Conservation (phyloP, 2,329 filamentous ascomycete genomes). For the Dactylellina parvicollis region DNA sequence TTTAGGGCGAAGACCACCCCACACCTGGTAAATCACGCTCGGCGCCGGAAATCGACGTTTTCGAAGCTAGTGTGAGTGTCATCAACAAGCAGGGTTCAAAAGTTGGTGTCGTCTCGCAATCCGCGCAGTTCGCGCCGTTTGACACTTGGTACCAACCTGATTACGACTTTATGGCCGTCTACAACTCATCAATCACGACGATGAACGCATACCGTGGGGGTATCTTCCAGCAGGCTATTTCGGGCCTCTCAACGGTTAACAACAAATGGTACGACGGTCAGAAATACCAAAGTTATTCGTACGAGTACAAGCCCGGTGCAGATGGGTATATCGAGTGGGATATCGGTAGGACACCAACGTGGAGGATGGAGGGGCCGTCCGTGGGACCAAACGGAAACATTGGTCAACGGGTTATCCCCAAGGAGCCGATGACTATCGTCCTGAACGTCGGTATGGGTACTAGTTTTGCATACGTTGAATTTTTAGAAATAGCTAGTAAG, state of each 20-base stretch:
- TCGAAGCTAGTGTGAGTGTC: conserved; percentile 71
- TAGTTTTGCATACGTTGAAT: conserved; percentile 65
- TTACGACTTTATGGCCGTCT: conserved; percentile 68
- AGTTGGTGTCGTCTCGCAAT: conserved; percentile 61
- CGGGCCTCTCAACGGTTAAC: conserved; percentile 67
- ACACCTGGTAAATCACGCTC: conserved; percentile 72
- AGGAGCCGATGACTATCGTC: conserved; percentile 68
- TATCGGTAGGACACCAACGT: conserved; percentile 66
- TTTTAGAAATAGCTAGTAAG: conserved; percentile 54
- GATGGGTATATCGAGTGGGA: conserved; percentile 66
- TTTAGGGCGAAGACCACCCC: conserved; percentile 70
- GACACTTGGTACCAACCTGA: conserved; percentile 73
- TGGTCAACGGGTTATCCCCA: conserved; percentile 63
- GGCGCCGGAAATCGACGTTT: conserved; percentile 76
- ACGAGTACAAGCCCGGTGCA: conserved; percentile 67
- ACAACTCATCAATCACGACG: conserved; percentile 64
- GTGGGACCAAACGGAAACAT: conserved; percentile 68
- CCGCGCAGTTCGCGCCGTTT: conserved; percentile 61
- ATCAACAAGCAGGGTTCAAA: conserved; percentile 53
- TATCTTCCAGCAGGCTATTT: conserved; percentile 68
- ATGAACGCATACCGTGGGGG: conserved; percentile 68
- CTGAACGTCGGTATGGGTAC: conserved; percentile 67
- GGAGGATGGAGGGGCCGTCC: conserved; percentile 65
- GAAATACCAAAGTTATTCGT: conserved; percentile 68
- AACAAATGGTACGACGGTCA: conserved; percentile 68